Base-by-base conservation (phyloP, 192 early-diverging fungal genomes). In the Coemansia sp. region DNA sequence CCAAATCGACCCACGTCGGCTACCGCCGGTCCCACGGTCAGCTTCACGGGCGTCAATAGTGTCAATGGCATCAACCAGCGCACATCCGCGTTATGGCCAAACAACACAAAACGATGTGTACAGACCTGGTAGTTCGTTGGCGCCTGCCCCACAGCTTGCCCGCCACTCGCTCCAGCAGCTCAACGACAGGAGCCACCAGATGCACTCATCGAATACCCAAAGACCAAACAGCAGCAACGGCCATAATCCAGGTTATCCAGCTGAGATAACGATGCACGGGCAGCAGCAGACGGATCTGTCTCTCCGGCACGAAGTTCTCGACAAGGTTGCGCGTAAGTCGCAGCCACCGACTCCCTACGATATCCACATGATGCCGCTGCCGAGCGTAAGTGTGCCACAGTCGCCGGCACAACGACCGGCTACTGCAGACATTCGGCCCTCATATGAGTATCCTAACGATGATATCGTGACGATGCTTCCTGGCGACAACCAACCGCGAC, bases 271-370 rank as follows among this genome's bases (percentile, higher is more conserved):
- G 23, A 40, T 58, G 10, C 43, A 55, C 21, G 45, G 18, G 12
- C 48, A 42, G 33, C 67, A 62, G 34, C 67, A 43, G 29, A 61
- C 40, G 10, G 76, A 73, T 31, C 28, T 60, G 37, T 73, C 71
- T 4, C 60, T 79, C 33, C 57, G 76, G 23, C 76, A 79, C 30
- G 76, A 79, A 61, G 76, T 79, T 6, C 57, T 79, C 20, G 76
- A 73, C 64, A 79, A 73, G 51, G 61, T 64, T 23, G 76, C 71
- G n/a, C 76, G 76, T 42, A 64, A 58, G 20, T 79, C 76, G 34
- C 76, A 79, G 67, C 76, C 76, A 18, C 51, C 62, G 7, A 79
- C 76, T 20, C 76, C 76, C 18, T 67, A 59, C 29, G 76, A 79
- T 37, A 43, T 23, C 10, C 62, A 69, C 4, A 31, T 57, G 31